Evolutionary conservation across 805 yeast genomes (phyloP), one percentile per base, ranked within the genome.

Genomic region (Candida koratica): DNA sequence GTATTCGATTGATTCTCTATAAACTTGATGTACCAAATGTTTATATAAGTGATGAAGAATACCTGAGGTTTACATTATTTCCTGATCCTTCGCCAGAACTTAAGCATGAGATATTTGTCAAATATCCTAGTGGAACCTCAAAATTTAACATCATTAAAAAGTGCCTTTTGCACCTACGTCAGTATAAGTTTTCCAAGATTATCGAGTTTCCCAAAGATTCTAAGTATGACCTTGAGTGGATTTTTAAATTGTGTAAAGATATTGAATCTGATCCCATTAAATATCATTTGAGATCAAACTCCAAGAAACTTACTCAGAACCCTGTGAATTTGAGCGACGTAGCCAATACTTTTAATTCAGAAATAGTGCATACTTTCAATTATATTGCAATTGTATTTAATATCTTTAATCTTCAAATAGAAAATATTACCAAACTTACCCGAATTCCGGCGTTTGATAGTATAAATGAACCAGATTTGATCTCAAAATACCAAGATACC

Each of bases 71-170:
- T 42, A 51, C 48, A 12, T 28, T 34, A 7, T 71, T 73, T 41
- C 77, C 78, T 1, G 58, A 53, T 6, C 71, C 73, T 4, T 53
- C 58, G 3, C 46, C 47, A 4, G 69, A 69, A 47, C 52, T 74
- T 28, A 61, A 58, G 34, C 54, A 54, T 5, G 53, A 64, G 25
- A 63, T 72, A 1, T 58, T 57, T 38, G 67, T 59, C 15, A 62
- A 77, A 36, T 72, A 68, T 38, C 80, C 80, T 0, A 71, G 75
- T 14, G 80, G 80, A 0, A 67, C 76, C 2, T 71, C 78, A 3
- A 69, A 67, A 46, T 67, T 61, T 43, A 57, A 67, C 3, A 46
- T 73, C 18, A 51, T 69, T 11, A 63, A 67, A 25, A 70, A 64
- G 32, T 51, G 69, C 1, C 34, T 43, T 6, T 42, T 73, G 2